These are phyloP conservation scores for Grifola frondosa DNA, from an alignment of 1,284 basidiomycete species.

Conservation along the genomic window DNA sequence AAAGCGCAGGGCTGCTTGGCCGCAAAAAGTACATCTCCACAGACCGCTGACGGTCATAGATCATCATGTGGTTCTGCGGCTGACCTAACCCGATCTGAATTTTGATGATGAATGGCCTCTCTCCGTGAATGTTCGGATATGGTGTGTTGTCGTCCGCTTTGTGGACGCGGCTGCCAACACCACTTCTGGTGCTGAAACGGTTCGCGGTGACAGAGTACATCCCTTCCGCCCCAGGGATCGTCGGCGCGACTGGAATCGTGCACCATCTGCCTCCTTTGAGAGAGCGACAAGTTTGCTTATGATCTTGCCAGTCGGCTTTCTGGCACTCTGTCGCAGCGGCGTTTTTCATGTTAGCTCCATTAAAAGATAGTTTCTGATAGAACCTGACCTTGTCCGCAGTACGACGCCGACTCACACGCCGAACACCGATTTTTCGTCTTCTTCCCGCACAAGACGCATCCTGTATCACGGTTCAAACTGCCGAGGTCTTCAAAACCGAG, in stretches of 20 bases:
- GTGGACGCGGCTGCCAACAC: neutral
- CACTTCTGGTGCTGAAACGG: constrained; percentile 9
- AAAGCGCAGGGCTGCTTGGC: constrained; percentile 10
- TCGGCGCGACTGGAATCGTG: constrained; percentile 28
- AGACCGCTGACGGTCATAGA: constrained; percentile 42
- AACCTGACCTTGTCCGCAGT: constrained; percentile 36
- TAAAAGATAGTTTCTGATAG: constrained; percentile 19
- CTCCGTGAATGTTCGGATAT: constrained; percentile 36
- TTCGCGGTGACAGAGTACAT: constrained; percentile 12
- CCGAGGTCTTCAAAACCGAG: constrained; percentile 38
- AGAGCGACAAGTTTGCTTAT: constrained; percentile 39
- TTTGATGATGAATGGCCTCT: constrained; percentile 42
- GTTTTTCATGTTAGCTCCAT: neutral
- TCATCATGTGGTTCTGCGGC: constrained; percentile 24
- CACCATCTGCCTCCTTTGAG: constrained; percentile 42
- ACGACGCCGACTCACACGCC: constrained; percentile 37
- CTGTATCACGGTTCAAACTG: constrained; percentile 34
- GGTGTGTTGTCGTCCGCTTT: neutral
- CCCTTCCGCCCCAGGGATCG: constrained; percentile 13
- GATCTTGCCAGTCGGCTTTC: constrained; percentile 38
- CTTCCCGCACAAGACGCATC: constrained; percentile 41
- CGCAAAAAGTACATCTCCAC: constrained; percentile 33
- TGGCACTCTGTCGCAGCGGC: constrained; percentile 36
- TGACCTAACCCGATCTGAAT: constrained; percentile 29
- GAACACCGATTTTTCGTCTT: constrained; percentile 33